A percentile compares a stretch with the other conserved stretches of the same genome.
Conservation (phyloP, 2,329 filamentous ascomycete genomes). For the Monilinia fructicola region DNA sequence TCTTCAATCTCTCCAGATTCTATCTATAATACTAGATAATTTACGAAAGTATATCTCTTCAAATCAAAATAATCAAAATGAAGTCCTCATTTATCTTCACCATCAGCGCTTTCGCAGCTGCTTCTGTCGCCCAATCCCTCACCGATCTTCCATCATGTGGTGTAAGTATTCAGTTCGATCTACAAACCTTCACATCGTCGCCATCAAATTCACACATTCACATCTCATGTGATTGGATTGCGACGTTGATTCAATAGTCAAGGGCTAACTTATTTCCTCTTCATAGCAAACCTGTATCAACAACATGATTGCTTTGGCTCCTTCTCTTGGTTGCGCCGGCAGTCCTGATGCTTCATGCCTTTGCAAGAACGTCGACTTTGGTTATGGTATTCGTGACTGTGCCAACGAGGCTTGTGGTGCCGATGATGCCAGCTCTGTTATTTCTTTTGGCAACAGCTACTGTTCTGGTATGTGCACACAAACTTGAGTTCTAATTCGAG, state of each 20-base stretch:
- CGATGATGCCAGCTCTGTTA: slow-evolving; percentile 31
- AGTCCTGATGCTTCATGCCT: slow-evolving; percentile 44
- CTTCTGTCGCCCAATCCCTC: slow-evolving; percentile 34
- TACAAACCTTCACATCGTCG: background rate
- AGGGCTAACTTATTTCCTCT: slow-evolving; percentile 27
- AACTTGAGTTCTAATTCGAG: background rate
- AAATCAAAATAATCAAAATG: slow-evolving; percentile 34
- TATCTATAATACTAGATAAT: background rate
- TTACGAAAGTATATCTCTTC: background rate
- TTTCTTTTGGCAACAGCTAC: slow-evolving; percentile 37
- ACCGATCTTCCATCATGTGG: slow-evolving; percentile 37
- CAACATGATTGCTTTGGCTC: slow-evolving; percentile 48
- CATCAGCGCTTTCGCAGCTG: slow-evolving; percentile 34
- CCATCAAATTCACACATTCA: slow-evolving; percentile 4
- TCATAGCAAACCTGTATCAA: slow-evolving; percentile 44
- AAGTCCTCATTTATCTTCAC: slow-evolving; percentile 36
- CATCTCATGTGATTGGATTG: background rate
- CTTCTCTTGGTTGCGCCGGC: slow-evolving; percentile 44
- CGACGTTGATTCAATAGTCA: background rate
- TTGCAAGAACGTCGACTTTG: slow-evolving; percentile 47
- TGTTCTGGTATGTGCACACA: slow-evolving; percentile 33
- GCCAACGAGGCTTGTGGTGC: slow-evolving; percentile 45
- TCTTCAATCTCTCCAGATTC: slow-evolving; percentile 5
- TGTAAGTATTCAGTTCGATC: slow-evolving; percentile 34
- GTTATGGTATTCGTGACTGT: slow-evolving; percentile 50